These are phyloP conservation scores for Starmera dryadoides DNA, from an alignment of 805 yeast genomes.

Conservation along the genomic window DNA sequence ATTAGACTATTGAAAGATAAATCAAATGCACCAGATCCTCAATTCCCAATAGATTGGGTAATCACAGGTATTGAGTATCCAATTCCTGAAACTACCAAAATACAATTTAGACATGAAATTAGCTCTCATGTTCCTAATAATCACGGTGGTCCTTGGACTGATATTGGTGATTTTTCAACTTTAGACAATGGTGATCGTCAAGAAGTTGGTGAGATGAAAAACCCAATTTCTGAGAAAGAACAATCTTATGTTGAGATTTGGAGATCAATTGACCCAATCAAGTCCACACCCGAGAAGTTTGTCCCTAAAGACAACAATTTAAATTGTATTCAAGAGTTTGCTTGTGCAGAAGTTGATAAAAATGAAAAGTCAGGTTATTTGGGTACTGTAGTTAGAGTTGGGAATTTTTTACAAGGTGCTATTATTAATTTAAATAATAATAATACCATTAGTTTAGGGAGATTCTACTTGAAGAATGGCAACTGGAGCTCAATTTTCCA, in stretches of 20 bases:
- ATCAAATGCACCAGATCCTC: not conserved
- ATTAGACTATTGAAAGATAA: slow-evolving; percentile 21
- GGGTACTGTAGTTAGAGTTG: slow-evolving; percentile 1
- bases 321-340: not conserved
- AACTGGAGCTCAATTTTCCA: not conserved
- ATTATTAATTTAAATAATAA: not conserved
- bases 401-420: slow-evolving; percentile 1
- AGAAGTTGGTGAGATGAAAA: slow-evolving; percentile 41
- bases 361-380: not conserved
- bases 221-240: slow-evolving; percentile 26
- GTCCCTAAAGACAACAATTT: not conserved
- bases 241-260: slow-evolving; percentile 43
- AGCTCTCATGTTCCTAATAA: slow-evolving; percentile 1
- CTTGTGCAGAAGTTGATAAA: not conserved
- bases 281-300: slow-evolving; percentile 17
- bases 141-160: slow-evolving; percentile 14
- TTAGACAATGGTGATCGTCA: slow-evolving; percentile 31
- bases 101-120: slow-evolving; percentile 1
- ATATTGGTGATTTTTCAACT: slow-evolving; percentile 35
- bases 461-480: not conserved
- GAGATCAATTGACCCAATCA: slow-evolving; percentile 34
- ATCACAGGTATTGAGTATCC: slow-evolving; percentile 19
- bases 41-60: slow-evolving; percentile 12
- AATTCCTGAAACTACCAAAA: not conserved
- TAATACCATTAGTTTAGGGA: not conserved